Evolutionary conservation across 805 yeast species (phyloP), one percentile per base, ranked within the genome.

Genomic region (Candida berthetii): DNA sequence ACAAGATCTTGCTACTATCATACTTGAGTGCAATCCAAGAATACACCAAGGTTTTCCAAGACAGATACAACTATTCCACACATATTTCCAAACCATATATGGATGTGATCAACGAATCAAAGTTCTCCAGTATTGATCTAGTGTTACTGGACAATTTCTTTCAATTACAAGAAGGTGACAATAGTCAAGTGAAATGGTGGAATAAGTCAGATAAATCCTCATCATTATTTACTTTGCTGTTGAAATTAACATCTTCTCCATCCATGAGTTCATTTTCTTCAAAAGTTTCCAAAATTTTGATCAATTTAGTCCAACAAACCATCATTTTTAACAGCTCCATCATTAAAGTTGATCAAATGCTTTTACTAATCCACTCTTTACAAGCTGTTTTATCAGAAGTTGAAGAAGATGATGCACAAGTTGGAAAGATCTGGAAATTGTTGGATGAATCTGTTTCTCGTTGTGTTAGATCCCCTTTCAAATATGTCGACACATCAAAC

Each of bases 361-460:
- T 62, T 35, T 75, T 81, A 0, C 57, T 88, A 6, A 60, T 81
- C 2, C 68, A 71, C 40, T 71, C 88, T 7, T 55, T 82, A 8
- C 61, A 56, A 38, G 47, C 48, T 3, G 29, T 55, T 3, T 41
- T 44, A 2, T 48, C 49, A 2, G 48, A 36, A 3, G 14, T 35
- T 4, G 48, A 41, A 6, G 38, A 35, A 5, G 42, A 44, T 3
- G 44, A 45, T 8, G 39, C 37, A 6, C 52, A 54, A 31, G 27
- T 57, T 24, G 53, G 50, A 1, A 63, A 65, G 31, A 54, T 88
- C 3, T 82, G 87, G 82, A 65, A 64, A 10, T 58, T 87, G 25
- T 47, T 91, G 7, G 96, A 91, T 55, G 93, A 90, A 57, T 66
- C 87, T 0, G 70, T 88, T 25, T 69, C 87, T 1, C 72, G 96